Percentiles rank a stretch among this genome's conserved stretches.
These are phyloP conservation scores for Cutaneotrichosporon sp. DNA, from an alignment of 1,284 basidiomycete species.

Conservation along the genomic window DNA sequence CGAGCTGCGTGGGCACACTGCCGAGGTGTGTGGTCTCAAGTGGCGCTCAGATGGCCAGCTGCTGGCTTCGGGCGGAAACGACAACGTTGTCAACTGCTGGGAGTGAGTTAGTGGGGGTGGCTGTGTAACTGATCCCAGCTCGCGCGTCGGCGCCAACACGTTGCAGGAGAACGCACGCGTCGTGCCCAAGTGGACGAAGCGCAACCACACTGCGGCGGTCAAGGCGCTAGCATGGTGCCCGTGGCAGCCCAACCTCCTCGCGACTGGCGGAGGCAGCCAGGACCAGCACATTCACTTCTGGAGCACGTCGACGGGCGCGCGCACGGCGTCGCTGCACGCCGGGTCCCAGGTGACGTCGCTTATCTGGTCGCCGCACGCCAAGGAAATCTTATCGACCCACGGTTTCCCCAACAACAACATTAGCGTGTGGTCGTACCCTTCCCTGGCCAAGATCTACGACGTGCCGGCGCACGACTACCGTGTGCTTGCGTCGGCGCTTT, in stretches of 20 bases:
- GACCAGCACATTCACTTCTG: slow-evolving; percentile 92
- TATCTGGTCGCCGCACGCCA: slow-evolving; percentile 80
- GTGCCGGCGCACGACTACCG: slow-evolving; percentile 89
- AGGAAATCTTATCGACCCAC: slow-evolving; percentile 88
- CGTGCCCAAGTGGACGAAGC: slow-evolving; percentile 80
- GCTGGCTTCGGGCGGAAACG: slow-evolving; percentile 90
- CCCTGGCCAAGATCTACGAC: slow-evolving; percentile 72
- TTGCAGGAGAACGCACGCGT: slow-evolving; percentile 53
- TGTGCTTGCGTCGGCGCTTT: slow-evolving; percentile 76
- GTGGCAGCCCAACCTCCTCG: slow-evolving; percentile 88
- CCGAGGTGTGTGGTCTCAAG: slow-evolving; percentile 61
- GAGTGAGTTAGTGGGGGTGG: slow-evolving; percentile 51
- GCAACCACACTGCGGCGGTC: slow-evolving; percentile 89
- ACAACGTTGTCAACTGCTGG: slow-evolving; percentile 96
- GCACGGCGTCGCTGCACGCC: slow-evolving; percentile 74
- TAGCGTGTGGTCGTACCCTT: slow-evolving; percentile 52
- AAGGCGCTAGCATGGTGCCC: slow-evolving; percentile 98
- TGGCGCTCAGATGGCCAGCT: slow-evolving; percentile 80
- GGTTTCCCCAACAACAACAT: slow-evolving; percentile 71
- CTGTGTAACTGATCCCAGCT: slow-evolving; percentile 36
- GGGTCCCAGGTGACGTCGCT: slow-evolving; percentile 89
- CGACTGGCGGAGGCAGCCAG: slow-evolving; percentile 89
- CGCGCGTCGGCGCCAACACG: slow-evolving; percentile 53
- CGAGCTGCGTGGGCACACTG: slow-evolving; percentile 79
- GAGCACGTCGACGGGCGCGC: slow-evolving; percentile 83